Evolutionary conservation across 441 rosid species (phyloP).

Genomic region (Biscutella laevigata): DNA sequence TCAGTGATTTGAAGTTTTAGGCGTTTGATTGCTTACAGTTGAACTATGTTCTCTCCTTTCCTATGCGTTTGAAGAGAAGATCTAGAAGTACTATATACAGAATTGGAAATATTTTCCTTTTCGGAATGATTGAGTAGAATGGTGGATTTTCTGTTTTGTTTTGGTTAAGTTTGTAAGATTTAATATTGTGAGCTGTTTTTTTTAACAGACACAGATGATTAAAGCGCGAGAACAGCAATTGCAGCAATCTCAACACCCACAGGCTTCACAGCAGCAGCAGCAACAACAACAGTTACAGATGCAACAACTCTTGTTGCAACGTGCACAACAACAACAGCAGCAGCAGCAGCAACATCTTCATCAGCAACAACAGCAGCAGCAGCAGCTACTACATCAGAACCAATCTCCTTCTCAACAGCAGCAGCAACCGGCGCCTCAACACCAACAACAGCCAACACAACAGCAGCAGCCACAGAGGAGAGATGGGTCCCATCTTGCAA

Average conservation of each 20-base stretch:
- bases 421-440: slow-evolving; percentile 35
- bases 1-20: slow-evolving; percentile 1
- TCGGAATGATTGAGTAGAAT: background rate
- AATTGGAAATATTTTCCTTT: background rate
- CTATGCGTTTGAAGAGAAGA: background rate
- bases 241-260: slow-evolving; percentile 40
- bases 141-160: background rate
- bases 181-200: background rate
- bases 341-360: slow-evolving; percentile 47
- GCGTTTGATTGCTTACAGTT: background rate
- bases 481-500: slow-evolving; percentile 61
- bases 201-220: slow-evolving; percentile 55
- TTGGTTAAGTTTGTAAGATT: background rate
- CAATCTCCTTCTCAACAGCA: slow-evolving; percentile 40
- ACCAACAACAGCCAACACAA: slow-evolving; percentile 45
- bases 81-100: background rate
- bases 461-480: slow-evolving; percentile 60
- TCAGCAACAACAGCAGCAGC: slow-evolving; percentile 32
- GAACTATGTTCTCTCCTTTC: background rate
- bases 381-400: slow-evolving; percentile 43
- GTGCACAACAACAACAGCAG: slow-evolving; percentile 53
- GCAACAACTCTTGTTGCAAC: slow-evolving; percentile 61
- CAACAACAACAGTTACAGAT: slow-evolving; percentile 65
- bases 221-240: slow-evolving; percentile 45
- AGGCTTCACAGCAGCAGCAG: slow-evolving; percentile 47